Base-by-base conservation (phyloP, 2,329 filamentous ascomycete species). In the Fusarium sp. region DNA sequence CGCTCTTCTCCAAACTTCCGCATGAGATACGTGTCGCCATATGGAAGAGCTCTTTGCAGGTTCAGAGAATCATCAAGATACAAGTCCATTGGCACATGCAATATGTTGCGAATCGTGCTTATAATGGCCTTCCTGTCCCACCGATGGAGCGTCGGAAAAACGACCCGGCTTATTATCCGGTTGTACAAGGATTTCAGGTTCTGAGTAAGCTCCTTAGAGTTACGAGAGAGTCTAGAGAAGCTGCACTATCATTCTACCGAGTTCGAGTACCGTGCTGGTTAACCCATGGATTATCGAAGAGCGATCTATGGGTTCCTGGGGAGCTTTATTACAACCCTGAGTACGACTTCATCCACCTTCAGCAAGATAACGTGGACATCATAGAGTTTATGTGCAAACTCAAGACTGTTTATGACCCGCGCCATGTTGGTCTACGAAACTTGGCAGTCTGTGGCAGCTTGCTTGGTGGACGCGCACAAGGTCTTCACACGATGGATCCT, bases 401-500 rank as follows among this genome's bases (percentile, higher is more conserved):
- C 3, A 48, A 53, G 7, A 10, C 1, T 1, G 15, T 20, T 6
- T 10, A 48, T 26, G 30, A 53, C 36, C 30, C 50, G 5, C 50
- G 21, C 2, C 15, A n/a, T 4, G 2, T 53, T 3, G 50, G 42
- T 1, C 12, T 53, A 0, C 30, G 23, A 10, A 53, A 53, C 1
- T 20, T 53, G 24, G 50, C 30, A 5, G n/a, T 48, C 5, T 38
- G n/a, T n/a, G 3, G 7, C 10, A 21, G 26, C 8, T 10, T 21
- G 6, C 2, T 48, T 1, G 21, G 28, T 1, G 3, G 21, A 4
- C 1, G 11, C 10, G 4, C 5, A n/a, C 6, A 6, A 8, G n/a
- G 21, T 4, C 30, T 53, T 8, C 11, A 28, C 8, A 15, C 21
- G 7, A 21, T 53, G 1, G 2, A 28, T 28, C 26, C 26, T 28